Conservation (phyloP, 805 yeast species). For the Monosporozyma aerobia region DNA sequence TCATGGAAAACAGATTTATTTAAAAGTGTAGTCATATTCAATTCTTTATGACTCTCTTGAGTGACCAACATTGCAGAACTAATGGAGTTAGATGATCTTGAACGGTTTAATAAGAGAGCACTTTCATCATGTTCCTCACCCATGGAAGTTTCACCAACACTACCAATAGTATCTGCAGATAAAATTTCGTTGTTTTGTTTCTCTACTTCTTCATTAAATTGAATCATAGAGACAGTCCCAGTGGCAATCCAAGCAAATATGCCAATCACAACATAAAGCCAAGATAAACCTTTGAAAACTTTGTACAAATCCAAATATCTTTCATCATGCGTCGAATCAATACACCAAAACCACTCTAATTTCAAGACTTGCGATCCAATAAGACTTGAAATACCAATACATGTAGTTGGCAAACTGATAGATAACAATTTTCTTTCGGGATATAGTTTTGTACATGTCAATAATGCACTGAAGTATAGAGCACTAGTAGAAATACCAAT, state of each 20-base stretch:
- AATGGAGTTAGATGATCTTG: not conserved
- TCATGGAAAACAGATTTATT: conserved; percentile 34
- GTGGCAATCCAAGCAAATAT: conserved; percentile 54
- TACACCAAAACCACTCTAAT: conserved; percentile 32
- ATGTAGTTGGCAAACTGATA: conserved; percentile 80
- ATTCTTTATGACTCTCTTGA: not conserved
- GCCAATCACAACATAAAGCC: conserved; percentile 48
- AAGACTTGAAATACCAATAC: conserved; percentile 76
- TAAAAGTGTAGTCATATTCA: not conserved
- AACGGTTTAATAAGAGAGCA: not conserved
- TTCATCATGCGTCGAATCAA: conserved; percentile 3
- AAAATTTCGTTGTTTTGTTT: not conserved
- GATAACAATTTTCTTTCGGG: conserved; percentile 71
- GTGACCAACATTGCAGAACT: not conserved
- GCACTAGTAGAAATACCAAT: conserved; percentile 70
- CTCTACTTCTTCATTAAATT: conserved; percentile 26
- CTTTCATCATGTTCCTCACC: conserved; percentile 1
- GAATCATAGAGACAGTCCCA: conserved; percentile 48
- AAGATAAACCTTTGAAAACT: conserved; percentile 45
- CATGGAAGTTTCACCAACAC: conserved; percentile 5
- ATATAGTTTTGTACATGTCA: conserved; percentile 80
- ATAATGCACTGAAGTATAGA: conserved; percentile 57
- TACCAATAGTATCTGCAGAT: not conserved
- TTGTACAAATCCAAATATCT: conserved; percentile 37
- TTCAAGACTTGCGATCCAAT: conserved; percentile 57